These are phyloP conservation scores for Colletotrichum filicis DNA, from an alignment of 2,329 filamentous ascomycete species.

Conservation along the genomic window DNA sequence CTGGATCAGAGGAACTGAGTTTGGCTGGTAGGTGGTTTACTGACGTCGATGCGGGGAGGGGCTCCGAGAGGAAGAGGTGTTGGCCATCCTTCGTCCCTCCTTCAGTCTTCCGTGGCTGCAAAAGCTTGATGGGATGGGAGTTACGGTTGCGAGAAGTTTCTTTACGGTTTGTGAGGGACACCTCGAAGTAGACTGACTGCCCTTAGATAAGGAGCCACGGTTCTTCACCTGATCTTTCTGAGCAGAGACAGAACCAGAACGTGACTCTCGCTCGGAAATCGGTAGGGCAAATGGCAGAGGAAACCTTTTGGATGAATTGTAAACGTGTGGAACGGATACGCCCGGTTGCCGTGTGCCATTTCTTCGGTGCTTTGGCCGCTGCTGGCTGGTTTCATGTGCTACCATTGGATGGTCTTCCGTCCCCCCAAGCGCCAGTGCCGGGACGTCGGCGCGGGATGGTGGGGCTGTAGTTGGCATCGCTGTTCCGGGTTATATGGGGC, in stretches of 20 bases:
- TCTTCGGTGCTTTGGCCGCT: background rate
- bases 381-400: conserved; percentile 10
- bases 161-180: background rate
- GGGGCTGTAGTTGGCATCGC: background rate
- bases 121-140: background rate
- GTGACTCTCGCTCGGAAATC: background rate
- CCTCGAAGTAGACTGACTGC: background rate
- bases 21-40: background rate
- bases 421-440: background rate
- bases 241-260: background rate
- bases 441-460: background rate
- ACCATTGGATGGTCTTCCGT: background rate
- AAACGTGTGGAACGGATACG: background rate
- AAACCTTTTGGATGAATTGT: background rate
- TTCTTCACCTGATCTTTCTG: background rate
- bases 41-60: conserved; percentile 2
- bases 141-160: background rate
- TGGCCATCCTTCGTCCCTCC: background rate
- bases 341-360: background rate
- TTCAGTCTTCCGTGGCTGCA: background rate
- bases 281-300: background rate
- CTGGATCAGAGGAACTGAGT: background rate
- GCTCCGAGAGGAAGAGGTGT: background rate
- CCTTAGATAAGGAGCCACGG: background rate
- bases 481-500: background rate